phyloP scores from a whole-genome alignment of 2,329 filamentous ascomycete genomes.

The Immersiporthe knoxdaviesiana region DNA sequence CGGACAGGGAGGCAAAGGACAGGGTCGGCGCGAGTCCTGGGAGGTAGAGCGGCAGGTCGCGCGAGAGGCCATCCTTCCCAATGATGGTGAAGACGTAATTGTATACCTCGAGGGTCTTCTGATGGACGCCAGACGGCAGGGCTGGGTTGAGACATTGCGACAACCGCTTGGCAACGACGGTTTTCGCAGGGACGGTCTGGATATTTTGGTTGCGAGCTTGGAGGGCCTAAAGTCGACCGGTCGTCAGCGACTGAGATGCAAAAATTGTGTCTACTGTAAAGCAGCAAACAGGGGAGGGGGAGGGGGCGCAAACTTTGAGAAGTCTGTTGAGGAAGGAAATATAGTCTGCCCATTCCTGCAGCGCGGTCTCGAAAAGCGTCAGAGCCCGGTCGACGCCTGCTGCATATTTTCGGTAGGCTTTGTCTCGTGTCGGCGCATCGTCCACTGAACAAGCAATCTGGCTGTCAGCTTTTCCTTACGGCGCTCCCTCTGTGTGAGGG shows the following conservation, averaged over 20 bases:
- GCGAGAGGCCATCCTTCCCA: slow-evolving; percentile 76
- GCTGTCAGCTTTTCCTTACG: slow-evolving; percentile 12
- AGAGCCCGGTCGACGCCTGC: slow-evolving; percentile 85
- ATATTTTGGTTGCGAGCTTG: slow-evolving; percentile 80
- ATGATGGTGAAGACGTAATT: slow-evolving; percentile 85
- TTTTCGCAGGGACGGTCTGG: slow-evolving; percentile 77
- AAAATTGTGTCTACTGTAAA: slow-evolving; percentile 1
- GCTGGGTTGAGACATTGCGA: slow-evolving; percentile 94
- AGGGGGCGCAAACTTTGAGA: slow-evolving; percentile 66
- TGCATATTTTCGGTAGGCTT: slow-evolving; percentile 84
- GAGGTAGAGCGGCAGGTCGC: slow-evolving; percentile 84
- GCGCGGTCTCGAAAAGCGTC: slow-evolving; percentile 84
- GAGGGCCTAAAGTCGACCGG: slow-evolving; percentile 64
- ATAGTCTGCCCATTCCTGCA: slow-evolving; percentile 99
- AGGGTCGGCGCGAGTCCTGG: slow-evolving; percentile 87
- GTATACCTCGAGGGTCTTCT: slow-evolving; percentile 96
- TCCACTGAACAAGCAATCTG: slow-evolving; percentile 13
- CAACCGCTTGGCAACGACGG: slow-evolving; percentile 82
- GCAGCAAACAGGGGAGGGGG: too few relatives aligned
- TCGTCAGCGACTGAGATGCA: slow-evolving; percentile 35
- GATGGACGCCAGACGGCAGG: slow-evolving; percentile 93
- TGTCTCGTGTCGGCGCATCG: slow-evolving; percentile 61
- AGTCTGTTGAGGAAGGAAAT: slow-evolving; percentile 94
- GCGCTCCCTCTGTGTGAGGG: background rate
- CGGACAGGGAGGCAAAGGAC: slow-evolving; percentile 91